Base-by-base conservation (phyloP, 176 grass and related monocot genomes). In the Musa troglodytarum region DNA sequence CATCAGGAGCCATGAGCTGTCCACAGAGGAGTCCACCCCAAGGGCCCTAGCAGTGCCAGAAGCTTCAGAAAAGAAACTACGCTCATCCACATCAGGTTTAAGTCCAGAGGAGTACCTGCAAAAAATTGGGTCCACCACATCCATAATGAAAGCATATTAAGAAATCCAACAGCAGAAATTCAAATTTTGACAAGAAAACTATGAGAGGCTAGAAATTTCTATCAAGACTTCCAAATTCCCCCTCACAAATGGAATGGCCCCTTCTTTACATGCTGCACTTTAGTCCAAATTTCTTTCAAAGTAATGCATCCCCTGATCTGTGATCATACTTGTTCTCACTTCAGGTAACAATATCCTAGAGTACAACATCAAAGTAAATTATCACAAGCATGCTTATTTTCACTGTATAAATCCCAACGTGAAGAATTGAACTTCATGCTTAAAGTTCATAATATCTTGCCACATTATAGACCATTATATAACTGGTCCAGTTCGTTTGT, bases 31-130 rank as follows among this genome's bases (percentile, higher is more conserved):
- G 76, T 88, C 89, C 16, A 86, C 81, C 52, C 76, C 81, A 73
- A 88, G 87, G 22, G 74, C 83, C 81, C 81, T 92, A 69, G 61
- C 66, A 52, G 84, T 92, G 78, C 81, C 85, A 78, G 89, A 88
- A 79, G 79, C 77, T 85, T 88, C 87, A 10, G 93, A 88, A 72
- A 90, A 88, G 83, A 92, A 92, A 81, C 89, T 90, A 68, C 83
- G 84, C 28, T 92, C 89, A 12, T 86, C 78, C 75, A 76, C 74
- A 61, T 87, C 92, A 26, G 71, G 21, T 87, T 91, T 91, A 80
- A 43, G 82, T 79, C 86, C 89, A 79, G 83, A 64, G 29, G 81
- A 72, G 79, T 88, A 92, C 83, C 93, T 92, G 85, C 65, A 77
- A 59, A 53, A 43, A 50, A 20, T 70, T 20, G 43, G 16, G 29